A percentile compares a stretch with the other conserved stretches of the same genome.
These are phyloP conservation scores for Coemansia sp. DNA, from an alignment of 192 early-diverging fungal genomes.

Conservation along the genomic window DNA sequence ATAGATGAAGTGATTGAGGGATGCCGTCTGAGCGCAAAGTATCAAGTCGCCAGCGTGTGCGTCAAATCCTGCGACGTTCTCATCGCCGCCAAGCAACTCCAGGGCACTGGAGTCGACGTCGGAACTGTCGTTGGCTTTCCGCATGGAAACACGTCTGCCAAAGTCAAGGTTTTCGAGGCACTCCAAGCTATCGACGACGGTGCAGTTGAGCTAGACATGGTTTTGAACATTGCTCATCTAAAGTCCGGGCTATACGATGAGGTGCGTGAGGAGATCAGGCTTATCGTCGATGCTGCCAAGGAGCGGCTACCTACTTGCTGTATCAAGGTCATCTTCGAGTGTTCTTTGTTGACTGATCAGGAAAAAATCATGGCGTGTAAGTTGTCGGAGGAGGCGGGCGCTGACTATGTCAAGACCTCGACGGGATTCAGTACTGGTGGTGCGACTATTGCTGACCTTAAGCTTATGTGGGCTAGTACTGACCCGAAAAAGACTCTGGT, in stretches of 20 bases:
- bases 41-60: conserved; percentile 61
- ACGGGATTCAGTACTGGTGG: conserved; percentile 63
- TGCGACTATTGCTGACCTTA: conserved; percentile 56
- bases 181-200: conserved; percentile 61
- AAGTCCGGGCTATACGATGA: conserved; percentile 51
- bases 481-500: conserved; percentile 44
- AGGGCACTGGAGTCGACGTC: conserved; percentile 56
- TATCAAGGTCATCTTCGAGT: conserved; percentile 67
- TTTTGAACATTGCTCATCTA: conserved; percentile 61
- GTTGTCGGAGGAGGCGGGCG: conserved; percentile 54
- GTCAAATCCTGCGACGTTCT: conserved; percentile 67
- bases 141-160: conserved; percentile 59
- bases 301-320: conserved; percentile 45
- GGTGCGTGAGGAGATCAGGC: conserved; percentile 54
- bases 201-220: conserved; percentile 64
- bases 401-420: conserved; percentile 67
- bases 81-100: conserved; percentile 45
- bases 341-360: conserved; percentile 59
- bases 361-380: conserved; percentile 58
- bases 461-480: conserved; percentile 58
- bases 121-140: conserved; percentile 66
- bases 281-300: conserved; percentile 49
- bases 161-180: conserved; percentile 60
- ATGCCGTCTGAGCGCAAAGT: conserved; percentile 57
- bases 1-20: conserved; percentile 56